Conservation (phyloP, 352 stramenopile species). For the Globisporangium megalacanthum region DNA sequence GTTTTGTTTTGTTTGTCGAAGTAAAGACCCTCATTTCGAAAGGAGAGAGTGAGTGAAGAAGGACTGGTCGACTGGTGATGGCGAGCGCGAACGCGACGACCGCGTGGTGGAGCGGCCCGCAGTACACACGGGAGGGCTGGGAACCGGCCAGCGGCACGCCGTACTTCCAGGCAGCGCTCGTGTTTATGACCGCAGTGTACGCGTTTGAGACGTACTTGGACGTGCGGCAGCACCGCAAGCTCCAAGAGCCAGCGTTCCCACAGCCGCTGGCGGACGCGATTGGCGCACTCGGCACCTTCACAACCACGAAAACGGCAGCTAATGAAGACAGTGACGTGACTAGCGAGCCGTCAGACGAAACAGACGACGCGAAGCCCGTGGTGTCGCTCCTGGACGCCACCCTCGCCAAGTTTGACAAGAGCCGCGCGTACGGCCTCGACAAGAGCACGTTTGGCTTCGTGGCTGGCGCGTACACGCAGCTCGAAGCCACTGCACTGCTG, state of each 20-base stretch:
- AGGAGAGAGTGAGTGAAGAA: too few species aligned
- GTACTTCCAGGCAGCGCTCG: slow-evolving; percentile 72
- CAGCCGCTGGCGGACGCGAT: slow-evolving; percentile 47
- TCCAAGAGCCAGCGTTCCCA: slow-evolving; percentile 77
- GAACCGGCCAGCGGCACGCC: slow-evolving; percentile 26
- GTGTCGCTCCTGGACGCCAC: slow-evolving; percentile 81
- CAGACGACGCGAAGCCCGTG: slow-evolving; percentile 11
- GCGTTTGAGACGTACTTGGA: slow-evolving; percentile 92
- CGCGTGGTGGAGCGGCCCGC: slow-evolving; percentile 44
- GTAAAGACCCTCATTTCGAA: too few species aligned
- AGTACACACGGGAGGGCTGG: slow-evolving; percentile 59
- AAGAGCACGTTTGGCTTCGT: slow-evolving; percentile 96
- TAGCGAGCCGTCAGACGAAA: slow-evolving; percentile 29
- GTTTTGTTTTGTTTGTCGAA: too few species aligned
- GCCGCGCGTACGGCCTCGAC: slow-evolving; percentile 93
- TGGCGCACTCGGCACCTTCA: slow-evolving; percentile 30
- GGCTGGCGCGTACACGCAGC: slow-evolving; percentile 76
- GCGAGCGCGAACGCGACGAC: background rate
- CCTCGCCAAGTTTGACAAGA: slow-evolving; percentile 89
- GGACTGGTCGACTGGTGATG: background rate
- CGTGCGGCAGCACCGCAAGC: slow-evolving; percentile 86
- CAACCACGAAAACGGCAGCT: background rate
- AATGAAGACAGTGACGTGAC: slow-evolving; percentile 13
- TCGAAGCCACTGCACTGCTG: slow-evolving; percentile 84
- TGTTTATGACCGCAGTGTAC: slow-evolving; percentile 90